These are phyloP conservation scores for Fusarium concolor DNA, from an alignment of 2,329 filamentous ascomycete genomes.

Conservation along the genomic window DNA sequence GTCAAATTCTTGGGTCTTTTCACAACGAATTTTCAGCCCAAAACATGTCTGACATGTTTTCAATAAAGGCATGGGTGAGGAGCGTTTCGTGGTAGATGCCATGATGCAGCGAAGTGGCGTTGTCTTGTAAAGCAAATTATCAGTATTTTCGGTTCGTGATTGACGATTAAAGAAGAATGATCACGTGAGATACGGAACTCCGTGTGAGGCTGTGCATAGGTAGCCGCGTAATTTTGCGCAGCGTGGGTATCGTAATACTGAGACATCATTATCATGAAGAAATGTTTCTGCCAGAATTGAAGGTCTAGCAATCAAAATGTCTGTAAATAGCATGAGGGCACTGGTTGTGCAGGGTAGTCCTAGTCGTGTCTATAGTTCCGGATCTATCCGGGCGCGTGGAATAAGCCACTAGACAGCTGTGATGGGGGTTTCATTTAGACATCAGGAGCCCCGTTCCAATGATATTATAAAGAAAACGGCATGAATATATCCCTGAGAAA, in stretches of 20 bases:
- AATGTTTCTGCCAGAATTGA: not conserved
- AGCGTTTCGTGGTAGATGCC: not conserved
- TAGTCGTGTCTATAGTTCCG: too few species aligned
- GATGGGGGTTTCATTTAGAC: not conserved
- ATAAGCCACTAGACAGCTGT: too few species aligned
- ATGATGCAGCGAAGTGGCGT: not conserved
- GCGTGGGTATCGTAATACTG: not conserved
- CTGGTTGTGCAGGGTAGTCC: not conserved
- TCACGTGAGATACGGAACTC: constrained; percentile 7
- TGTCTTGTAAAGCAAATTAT: not conserved
- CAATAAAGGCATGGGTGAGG: not conserved
- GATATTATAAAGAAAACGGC: too few species aligned
- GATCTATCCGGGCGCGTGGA: too few species aligned
- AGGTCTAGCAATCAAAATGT: not conserved
- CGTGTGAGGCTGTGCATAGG: constrained; percentile 10
- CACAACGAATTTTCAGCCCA: constrained; percentile 48
- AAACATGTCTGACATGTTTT: constrained; percentile 52
- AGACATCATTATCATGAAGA: not conserved
- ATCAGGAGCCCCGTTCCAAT: not conserved
- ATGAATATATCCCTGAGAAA: too few species aligned
- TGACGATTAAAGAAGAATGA: rapidly evolving
- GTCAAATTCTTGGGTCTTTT: constrained; percentile 47
- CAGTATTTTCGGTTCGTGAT: not conserved
- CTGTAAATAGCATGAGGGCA: not conserved
- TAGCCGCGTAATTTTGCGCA: constrained; percentile 8